These are phyloP conservation scores for Amanita polypyramis DNA, from an alignment of 768 basidiomycete species.

Conservation along the genomic window DNA sequence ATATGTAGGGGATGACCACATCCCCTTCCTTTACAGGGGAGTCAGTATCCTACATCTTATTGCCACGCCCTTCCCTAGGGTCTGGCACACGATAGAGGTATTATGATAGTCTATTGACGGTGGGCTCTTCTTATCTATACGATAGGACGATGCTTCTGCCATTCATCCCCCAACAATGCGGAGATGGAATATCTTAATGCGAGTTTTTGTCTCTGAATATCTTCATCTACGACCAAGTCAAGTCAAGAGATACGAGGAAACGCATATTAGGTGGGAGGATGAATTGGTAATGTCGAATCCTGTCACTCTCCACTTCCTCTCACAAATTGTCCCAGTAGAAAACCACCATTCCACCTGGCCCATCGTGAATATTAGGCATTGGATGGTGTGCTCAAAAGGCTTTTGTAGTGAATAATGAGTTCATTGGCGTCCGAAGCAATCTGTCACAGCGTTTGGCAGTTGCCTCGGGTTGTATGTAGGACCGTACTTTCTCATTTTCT, in stretches of 20 bases:
- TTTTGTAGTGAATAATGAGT: conserved; percentile 25
- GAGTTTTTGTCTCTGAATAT: conserved; percentile 88
- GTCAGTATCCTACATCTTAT: conserved; percentile 90
- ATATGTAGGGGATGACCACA: conserved; percentile 85
- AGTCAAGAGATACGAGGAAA: background rate
- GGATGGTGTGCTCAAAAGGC: conserved; percentile 14
- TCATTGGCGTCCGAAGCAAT: conserved; percentile 23
- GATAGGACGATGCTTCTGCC: conserved; percentile 81
- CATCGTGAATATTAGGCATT: background rate
- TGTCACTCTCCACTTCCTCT: background rate
- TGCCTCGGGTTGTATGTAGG: background rate
- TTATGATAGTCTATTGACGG: background rate
- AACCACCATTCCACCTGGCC: background rate
- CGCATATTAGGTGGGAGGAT: background rate
- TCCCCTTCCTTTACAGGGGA: conserved; percentile 77
- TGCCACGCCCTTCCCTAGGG: conserved; percentile 75
- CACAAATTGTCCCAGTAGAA: conserved; percentile 3
- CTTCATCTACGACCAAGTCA: conserved; percentile 47
- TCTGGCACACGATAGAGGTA: conserved; percentile 81
- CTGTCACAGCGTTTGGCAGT: conserved; percentile 12
- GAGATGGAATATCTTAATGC: conserved; percentile 81
- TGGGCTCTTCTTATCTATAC: background rate
- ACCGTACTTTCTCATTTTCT: conserved; percentile 23
- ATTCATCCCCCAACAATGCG: conserved; percentile 79
- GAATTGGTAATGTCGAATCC: background rate